phyloP scores from a whole-genome alignment of 768 basidiomycete species.

The Omphalotus guepiniiformis region DNA sequence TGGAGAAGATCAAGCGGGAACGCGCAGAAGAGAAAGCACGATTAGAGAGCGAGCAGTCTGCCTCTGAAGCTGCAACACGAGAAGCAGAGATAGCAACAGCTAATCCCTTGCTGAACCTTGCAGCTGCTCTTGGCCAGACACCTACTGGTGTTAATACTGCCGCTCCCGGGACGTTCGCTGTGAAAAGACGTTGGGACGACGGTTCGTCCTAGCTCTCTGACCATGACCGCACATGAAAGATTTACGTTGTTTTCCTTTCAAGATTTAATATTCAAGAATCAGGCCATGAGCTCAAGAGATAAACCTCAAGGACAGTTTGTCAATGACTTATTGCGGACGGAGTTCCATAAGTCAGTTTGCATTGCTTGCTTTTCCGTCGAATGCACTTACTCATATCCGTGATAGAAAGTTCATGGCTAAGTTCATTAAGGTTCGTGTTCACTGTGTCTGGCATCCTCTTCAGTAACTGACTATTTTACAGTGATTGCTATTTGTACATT shows the following conservation, averaged over 20 bases:
- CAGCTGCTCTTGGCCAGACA: slow-evolving; percentile 79
- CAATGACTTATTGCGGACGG: slow-evolving; percentile 90
- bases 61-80: slow-evolving; percentile 50
- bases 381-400: slow-evolving; percentile 4
- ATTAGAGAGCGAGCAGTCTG: slow-evolving; percentile 72
- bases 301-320: slow-evolving; percentile 80
- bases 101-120: slow-evolving; percentile 88
- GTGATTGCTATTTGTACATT: too few relatives aligned
- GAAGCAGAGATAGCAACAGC: slow-evolving; percentile 83
- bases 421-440: slow-evolving; percentile 91
- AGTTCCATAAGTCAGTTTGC: slow-evolving; percentile 80
- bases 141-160: slow-evolving; percentile 68
- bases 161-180: slow-evolving; percentile 79
- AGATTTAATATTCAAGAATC: slow-evolving; percentile 99
- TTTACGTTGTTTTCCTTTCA: slow-evolving; percentile 13
- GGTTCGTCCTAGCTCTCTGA: slow-evolving; percentile 38
- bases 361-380: not conserved
- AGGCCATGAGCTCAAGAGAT: slow-evolving; percentile 68
- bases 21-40: slow-evolving; percentile 90
- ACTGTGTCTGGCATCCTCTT: too few relatives aligned
- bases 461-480: too few relatives aligned
- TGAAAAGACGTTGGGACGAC: slow-evolving; percentile 94
- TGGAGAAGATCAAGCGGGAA: slow-evolving; percentile 98
- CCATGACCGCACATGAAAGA: slow-evolving; percentile 1
- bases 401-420: slow-evolving; percentile 87